These are phyloP conservation scores for Magnusiomyces tetraspermus DNA, from an alignment of 1,139 yeast species.

Conservation along the genomic window DNA sequence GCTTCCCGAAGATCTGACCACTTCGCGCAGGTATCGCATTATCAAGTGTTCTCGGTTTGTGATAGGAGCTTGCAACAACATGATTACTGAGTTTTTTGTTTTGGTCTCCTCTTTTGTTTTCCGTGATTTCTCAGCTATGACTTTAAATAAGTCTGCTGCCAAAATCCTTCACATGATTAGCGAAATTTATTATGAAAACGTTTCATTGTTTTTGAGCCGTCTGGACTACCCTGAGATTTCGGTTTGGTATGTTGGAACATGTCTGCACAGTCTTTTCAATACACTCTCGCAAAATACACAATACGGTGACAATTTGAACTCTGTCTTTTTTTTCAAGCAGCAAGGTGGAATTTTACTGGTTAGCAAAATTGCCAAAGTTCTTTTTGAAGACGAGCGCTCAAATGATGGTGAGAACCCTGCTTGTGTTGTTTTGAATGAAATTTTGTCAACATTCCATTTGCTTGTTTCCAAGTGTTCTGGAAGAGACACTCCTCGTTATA, in stretches of 20 bases:
- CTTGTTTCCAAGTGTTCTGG: not conserved
- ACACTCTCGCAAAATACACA: not conserved
- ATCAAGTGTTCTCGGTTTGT: constrained; percentile 3
- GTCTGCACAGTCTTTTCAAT: not conserved
- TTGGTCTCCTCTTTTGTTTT: not conserved
- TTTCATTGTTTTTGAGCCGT: constrained; percentile 13
- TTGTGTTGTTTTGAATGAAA: constrained; percentile 15
- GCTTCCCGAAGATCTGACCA: constrained; percentile 13
- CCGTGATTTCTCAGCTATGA: not conserved
- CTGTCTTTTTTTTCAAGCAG: constrained; percentile 28
- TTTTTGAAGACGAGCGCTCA: constrained; percentile 16
- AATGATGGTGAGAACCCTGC: constrained; percentile 9
- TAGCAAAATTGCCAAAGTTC: constrained; percentile 20
- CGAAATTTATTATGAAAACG: constrained; percentile 22
- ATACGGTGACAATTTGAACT: not conserved
- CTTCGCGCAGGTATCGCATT: not conserved
- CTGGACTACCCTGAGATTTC: constrained; percentile 7
- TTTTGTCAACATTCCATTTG: not conserved
- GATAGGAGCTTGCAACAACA: not conserved
- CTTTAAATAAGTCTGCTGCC: constrained; percentile 8
- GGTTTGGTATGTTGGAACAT: constrained; percentile 1
- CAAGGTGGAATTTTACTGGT: constrained; percentile 25
- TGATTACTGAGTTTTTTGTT: constrained; percentile 2
- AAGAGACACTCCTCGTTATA: not conserved
- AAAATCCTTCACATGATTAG: constrained; percentile 22